These are phyloP conservation scores for Ascosphaera aggregata DNA, from an alignment of 2,329 filamentous ascomycete genomes.

Conservation along the genomic window DNA sequence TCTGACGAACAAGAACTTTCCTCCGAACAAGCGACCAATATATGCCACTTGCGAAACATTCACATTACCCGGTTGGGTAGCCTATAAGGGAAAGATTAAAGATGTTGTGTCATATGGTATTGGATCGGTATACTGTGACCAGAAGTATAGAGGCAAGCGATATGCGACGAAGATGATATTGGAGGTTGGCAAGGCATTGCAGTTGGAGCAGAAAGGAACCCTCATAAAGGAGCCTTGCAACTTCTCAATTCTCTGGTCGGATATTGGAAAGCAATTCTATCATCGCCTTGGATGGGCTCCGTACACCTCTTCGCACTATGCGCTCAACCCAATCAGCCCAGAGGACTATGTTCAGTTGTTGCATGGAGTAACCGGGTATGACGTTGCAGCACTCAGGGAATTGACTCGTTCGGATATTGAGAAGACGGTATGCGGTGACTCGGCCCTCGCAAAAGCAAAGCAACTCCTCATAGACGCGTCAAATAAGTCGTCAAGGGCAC, in stretches of 20 bases:
- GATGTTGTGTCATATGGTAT: constrained; percentile 43
- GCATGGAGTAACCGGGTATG: constrained; percentile 6
- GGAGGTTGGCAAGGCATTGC: constrained; percentile 34
- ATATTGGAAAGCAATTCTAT: constrained; percentile 71
- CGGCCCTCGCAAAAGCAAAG: constrained; percentile 44
- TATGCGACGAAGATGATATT: constrained; percentile 58
- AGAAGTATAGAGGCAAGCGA: constrained; percentile 41
- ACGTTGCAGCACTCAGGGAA: constrained; percentile 11
- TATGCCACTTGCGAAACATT: constrained; percentile 36
- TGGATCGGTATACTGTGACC: constrained; percentile 55
- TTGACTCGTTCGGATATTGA: constrained; percentile 14
- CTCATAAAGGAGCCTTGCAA: constrained; percentile 19
- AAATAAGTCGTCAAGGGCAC: constrained; percentile 19
- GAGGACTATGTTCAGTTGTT: constrained; percentile 7
- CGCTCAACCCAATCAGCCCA: constrained; percentile 26
- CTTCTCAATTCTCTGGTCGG: constrained; percentile 67
- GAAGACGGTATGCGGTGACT: constrained; percentile 28
- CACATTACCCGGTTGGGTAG: constrained; percentile 18
- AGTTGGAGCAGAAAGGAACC: constrained; percentile 27
- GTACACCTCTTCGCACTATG: constrained; percentile 49
- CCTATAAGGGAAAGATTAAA: constrained; percentile 30
- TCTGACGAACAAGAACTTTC: constrained; percentile 24
- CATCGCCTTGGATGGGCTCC: constrained; percentile 51
- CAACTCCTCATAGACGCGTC: constrained; percentile 29
- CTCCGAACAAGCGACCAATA: constrained; percentile 20